Base-by-base conservation (phyloP, 176 grass and related monocot species). In the Tillandsia leiboldiana region DNA sequence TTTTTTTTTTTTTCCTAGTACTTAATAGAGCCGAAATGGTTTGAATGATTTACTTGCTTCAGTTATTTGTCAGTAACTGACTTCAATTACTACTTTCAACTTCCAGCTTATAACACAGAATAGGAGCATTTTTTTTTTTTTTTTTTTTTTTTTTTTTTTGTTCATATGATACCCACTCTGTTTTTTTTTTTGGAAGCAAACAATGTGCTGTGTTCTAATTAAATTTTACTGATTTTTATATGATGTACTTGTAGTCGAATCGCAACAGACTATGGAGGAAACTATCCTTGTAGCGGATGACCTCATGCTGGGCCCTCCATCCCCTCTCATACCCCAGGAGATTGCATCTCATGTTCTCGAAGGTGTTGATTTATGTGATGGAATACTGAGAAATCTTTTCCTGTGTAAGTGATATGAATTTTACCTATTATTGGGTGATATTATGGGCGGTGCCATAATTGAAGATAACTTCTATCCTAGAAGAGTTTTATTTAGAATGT, bases 271-370 rank as follows among this genome's bases (percentile, higher is more conserved):
- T 2, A 99, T 93, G 89, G 89, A 99, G 70, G 87, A 93, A 84
- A 90, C 87, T 51, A 93, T 93, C 76, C 74, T 99, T 10, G 86
- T 93, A 57, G 94, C 82, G 24, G 94, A 97, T 79, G 89, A 92
- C 75, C 94, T 97, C 64, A 97, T 97, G 94, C 49, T 77, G 71
- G 89, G 94, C 3, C 80, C 80, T 3, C 94, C 94, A 69, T 93
- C 89, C 26, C 92, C 89, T 68, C 68, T 93, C 33, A 83, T 99
- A 77, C 94, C 89, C 0, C 88, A 84, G 73, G 88, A 96, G 66
- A 90, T 89, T 76, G 86, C 93, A 50, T 96, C 83, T 18, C 81
- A 99, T 84, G 94, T 93, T 51, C 94, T 99, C 53, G 86, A 99
- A 78, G 84, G 84, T 53, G 89, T 99, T 72, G 94, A 99, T 74